A percentile compares a stretch with the other conserved stretches of the same genome.
Conservation (phyloP, 306 rosid genomes). For the Vigna nakashimae region DNA sequence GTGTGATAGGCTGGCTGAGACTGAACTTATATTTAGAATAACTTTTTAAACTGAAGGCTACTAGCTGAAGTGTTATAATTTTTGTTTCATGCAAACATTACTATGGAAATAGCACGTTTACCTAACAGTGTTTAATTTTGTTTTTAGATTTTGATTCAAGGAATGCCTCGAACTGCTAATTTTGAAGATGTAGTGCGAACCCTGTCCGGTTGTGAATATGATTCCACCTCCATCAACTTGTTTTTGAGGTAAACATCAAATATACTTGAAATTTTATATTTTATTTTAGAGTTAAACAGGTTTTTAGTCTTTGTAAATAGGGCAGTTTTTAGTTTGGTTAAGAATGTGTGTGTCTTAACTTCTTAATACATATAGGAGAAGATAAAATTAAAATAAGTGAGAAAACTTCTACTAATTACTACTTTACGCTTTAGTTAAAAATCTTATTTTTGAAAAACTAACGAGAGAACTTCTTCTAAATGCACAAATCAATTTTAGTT, state of each 20-base stretch:
- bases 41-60: constrained; percentile 15
- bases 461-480: too few relatives aligned
- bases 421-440: too few relatives aligned
- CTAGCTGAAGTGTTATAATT: constrained; percentile 34
- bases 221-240: constrained; percentile 55
- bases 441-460: too few relatives aligned
- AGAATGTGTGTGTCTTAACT: too few relatives aligned
- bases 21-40: not conserved
- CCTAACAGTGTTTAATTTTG: constrained; percentile 37
- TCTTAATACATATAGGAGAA: too few relatives aligned
- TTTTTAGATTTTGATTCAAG: constrained; percentile 73
- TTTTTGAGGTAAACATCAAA: constrained; percentile 55
- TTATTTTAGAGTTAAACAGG: not conserved
- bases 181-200: constrained; percentile 63
- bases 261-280: not conserved
- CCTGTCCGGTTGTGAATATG: constrained; percentile 64
- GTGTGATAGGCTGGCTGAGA: constrained; percentile 14
- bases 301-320: not conserved
- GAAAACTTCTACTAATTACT: too few relatives aligned
- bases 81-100: constrained; percentile 1
- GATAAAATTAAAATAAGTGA: too few relatives aligned
- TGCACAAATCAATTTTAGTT: too few relatives aligned
- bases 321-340: not conserved
- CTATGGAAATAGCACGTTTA: constrained; percentile 24
- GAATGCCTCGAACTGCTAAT: constrained; percentile 52